phyloP scores from a whole-genome alignment of 441 rosid genomes.

The Erodium trifolium region DNA sequence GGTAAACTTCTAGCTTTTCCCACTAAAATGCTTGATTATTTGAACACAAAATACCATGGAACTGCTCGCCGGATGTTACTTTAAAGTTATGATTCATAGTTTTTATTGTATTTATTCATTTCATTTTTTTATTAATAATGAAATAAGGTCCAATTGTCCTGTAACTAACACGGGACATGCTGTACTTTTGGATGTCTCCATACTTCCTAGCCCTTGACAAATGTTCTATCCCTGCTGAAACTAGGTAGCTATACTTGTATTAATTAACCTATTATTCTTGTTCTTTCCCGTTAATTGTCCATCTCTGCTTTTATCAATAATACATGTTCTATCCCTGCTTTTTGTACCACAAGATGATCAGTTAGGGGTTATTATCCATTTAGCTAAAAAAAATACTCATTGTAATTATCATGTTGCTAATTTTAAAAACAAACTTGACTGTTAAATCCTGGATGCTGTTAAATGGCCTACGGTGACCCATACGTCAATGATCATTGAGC shows the following conservation, averaged over 20 bases:
- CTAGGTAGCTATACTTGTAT: too few species aligned
- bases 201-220: too few species aligned
- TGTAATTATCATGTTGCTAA: not conserved
- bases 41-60: not conserved
- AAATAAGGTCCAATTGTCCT: too few species aligned
- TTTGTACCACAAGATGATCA: not conserved
- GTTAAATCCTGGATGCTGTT: not conserved
- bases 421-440: not conserved
- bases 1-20: not conserved
- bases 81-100: not conserved
- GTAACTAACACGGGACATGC: not conserved
- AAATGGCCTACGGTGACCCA: not conserved
- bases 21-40: not conserved
- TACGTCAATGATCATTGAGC: not conserved
- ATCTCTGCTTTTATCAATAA: too few species aligned
- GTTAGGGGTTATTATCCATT: not conserved
- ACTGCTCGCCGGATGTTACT: not conserved
- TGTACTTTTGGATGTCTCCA: too few species aligned
- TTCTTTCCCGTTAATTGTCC: too few species aligned
- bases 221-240: too few species aligned
- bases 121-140: too few species aligned
- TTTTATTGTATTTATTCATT: too few species aligned
- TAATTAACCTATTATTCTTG: too few species aligned
- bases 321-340: too few species aligned
- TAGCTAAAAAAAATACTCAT: not conserved